These are phyloP conservation scores for Aspergillus hancockii DNA, from an alignment of 495 filamentous ascomycete genomes.

Conservation along the genomic window DNA sequence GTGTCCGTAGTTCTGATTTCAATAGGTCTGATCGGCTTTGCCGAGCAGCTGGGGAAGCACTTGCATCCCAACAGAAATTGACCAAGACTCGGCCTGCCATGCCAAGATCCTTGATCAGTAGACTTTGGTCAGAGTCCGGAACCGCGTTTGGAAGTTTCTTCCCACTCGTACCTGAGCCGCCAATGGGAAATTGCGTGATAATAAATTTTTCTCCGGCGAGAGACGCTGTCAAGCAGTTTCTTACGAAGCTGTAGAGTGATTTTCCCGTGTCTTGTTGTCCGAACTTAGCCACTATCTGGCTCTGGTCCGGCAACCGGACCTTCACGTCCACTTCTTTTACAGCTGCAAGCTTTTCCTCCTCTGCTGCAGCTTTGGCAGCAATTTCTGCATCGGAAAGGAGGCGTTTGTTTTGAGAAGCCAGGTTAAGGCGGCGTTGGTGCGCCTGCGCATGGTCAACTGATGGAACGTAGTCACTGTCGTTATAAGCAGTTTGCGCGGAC, in stretches of 20 bases:
- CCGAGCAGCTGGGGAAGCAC: conserved; percentile 45
- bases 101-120: conserved; percentile 71
- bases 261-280: conserved; percentile 61
- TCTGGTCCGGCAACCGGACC: conserved; percentile 85
- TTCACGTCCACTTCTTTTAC: conserved; percentile 73
- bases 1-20: conserved; percentile 64
- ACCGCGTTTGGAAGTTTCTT: conserved; percentile 36
- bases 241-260: conserved; percentile 68
- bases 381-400: conserved; percentile 53
- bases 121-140: conserved; percentile 48
- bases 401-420: conserved; percentile 63
- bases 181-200: conserved; percentile 42
- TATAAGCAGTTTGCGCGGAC: conserved; percentile 63
- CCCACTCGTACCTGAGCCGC: conserved; percentile 15
- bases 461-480: conserved; percentile 77
- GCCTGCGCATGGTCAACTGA: conserved; percentile 82
- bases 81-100: conserved; percentile 70
- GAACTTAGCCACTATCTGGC: conserved; percentile 65
- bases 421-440: conserved; percentile 72
- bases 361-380: conserved; percentile 46
- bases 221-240: conserved; percentile 36
- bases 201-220: conserved; percentile 49
- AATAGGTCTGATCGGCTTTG: conserved; percentile 48
- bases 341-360: conserved; percentile 60
- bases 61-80: conserved; percentile 75